Percentiles rank a stretch among this genome's conserved stretches.
Evolutionary conservation across 257 asterid genomes (phyloP).

Genomic region (Mentha longifolia): DNA sequence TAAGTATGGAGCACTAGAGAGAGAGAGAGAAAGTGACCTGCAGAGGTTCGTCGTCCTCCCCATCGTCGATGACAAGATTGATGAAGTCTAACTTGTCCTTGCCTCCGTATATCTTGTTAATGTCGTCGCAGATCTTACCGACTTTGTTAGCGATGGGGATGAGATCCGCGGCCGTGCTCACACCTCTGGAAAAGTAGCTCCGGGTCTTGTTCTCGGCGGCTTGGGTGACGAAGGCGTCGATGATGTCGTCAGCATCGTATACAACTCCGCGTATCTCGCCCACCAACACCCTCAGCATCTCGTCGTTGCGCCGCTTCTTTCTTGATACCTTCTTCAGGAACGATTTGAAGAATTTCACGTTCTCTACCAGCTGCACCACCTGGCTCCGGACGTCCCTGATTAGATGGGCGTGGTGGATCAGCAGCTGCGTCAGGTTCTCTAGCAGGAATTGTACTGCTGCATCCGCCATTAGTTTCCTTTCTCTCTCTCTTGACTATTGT

Average conservation of each 20-base stretch:
- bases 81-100: conserved; percentile 7
- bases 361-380: conserved; percentile 22
- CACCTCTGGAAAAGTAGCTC: neutral
- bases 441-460: conserved; percentile 24
- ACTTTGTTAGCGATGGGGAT: conserved; percentile 15
- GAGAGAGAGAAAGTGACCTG: neutral
- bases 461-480: conserved; percentile 4
- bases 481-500: neutral
- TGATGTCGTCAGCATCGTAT: neutral
- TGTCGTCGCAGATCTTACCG: conserved; percentile 1
- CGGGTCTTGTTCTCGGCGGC: conserved; percentile 21
- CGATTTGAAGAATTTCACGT: conserved; percentile 31
- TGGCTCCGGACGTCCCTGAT: conserved; percentile 1
- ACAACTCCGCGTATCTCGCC: neutral
- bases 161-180: neutral
- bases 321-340: conserved; percentile 29
- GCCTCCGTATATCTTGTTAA: conserved; percentile 3
- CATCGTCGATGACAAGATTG: neutral
- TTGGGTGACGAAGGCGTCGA: conserved; percentile 3
- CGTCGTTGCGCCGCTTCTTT: conserved; percentile 18
- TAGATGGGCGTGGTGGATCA: conserved; percentile 24
- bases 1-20: neutral
- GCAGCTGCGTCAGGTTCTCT: conserved; percentile 34
- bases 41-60: neutral
- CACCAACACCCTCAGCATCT: conserved; percentile 17